Percentiles rank a stretch among this genome's conserved stretches.
Evolutionary conservation across 768 basidiomycete genomes (phyloP).

Genomic region (Russula emetica): DNA sequence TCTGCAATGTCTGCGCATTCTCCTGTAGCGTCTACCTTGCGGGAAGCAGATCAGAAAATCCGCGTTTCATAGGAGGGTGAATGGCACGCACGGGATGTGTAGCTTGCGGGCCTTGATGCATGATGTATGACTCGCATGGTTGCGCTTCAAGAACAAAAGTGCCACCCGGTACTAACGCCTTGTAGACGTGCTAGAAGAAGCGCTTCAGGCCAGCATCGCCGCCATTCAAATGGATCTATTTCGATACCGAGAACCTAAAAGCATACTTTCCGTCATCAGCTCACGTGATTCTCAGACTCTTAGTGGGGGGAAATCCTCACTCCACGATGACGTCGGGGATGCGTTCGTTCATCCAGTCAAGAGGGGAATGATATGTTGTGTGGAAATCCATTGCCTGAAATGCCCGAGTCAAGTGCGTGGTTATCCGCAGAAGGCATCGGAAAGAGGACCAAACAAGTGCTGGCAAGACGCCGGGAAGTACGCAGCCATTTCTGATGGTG

Average conservation of each 20-base stretch:
- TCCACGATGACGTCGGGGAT: conserved; percentile 70
- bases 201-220: conserved; percentile 66
- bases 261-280: no score
- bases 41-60: neutral
- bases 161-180: conserved; percentile 57
- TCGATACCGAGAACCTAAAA: conserved; percentile 74
- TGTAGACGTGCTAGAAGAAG: conserved; percentile 64
- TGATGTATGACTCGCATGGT: conserved; percentile 79
- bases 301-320: conserved; percentile 43
- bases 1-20: conserved; percentile 49
- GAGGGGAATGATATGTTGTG: conserved; percentile 69
- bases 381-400: conserved; percentile 52
- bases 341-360: conserved; percentile 62
- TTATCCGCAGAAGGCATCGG: conserved; percentile 51
- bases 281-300: neutral
- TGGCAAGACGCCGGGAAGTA: conserved; percentile 79
- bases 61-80: neutral
- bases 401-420: conserved; percentile 28
- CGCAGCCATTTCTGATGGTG: conserved; percentile 30
- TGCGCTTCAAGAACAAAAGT: conserved; percentile 79
- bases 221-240: conserved; percentile 87
- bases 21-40: conserved; percentile 50
- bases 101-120: conserved; percentile 70
- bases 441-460: conserved; percentile 68
- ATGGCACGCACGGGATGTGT: conserved; percentile 45